Percentiles rank a stretch among this genome's conserved stretches.
Conservation (phyloP, 495 filamentous ascomycete species). For the Aspergillus coremiiformis region DNA sequence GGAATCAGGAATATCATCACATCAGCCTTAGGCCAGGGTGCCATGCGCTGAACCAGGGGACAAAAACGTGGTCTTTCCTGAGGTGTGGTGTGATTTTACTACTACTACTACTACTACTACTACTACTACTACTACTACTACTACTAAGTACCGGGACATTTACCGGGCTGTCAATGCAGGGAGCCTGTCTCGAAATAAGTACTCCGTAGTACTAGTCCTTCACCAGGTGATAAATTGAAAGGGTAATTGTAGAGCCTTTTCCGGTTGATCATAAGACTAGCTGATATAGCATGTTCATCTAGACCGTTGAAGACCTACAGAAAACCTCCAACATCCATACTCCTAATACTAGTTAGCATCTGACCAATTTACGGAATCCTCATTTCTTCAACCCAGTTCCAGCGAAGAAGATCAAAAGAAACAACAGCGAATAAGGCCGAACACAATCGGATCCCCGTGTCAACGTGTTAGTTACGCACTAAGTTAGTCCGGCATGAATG, state of each 20-base stretch:
- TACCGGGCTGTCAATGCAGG: not conserved
- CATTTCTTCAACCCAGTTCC: not conserved
- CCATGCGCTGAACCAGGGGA: conserved; percentile 3
- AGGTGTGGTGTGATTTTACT: conserved; percentile 2
- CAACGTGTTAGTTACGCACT: no score
- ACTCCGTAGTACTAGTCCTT: no score
- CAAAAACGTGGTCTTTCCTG: conserved; percentile 1
- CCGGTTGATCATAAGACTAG: not conserved
- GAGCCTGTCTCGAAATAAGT: no score
- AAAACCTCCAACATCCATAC: not conserved
- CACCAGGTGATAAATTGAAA: no score
- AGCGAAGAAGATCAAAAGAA: not conserved
- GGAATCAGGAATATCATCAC: not conserved
- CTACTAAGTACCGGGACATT: no score
- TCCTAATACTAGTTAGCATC: not conserved
- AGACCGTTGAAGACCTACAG: no score
- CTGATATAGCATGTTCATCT: not conserved
- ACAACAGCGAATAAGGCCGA: not conserved
- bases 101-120: no score
- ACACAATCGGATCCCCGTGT: not conserved
- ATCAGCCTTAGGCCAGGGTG: conserved; percentile 1
- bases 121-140: no score
- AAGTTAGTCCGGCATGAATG: conserved; percentile 5
- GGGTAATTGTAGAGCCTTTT: no score
- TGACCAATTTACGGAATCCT: not conserved